A percentile compares a stretch with the other conserved stretches of the same genome.
phyloP scores from a whole-genome alignment of 1,284 basidiomycete genomes.

The Anthracocystis panici-leucophaei region DNA sequence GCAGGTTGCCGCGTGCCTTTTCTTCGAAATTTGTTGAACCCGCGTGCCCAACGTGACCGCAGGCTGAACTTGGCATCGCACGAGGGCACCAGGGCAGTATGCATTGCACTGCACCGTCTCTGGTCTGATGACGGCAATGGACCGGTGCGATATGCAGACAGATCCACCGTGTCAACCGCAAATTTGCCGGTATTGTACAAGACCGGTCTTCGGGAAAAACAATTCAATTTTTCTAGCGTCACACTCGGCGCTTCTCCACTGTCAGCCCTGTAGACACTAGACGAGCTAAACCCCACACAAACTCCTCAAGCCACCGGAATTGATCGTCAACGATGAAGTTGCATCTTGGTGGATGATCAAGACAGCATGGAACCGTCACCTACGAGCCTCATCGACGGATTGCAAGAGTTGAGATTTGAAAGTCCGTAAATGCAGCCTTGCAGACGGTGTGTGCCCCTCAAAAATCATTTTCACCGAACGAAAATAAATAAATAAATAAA shows the following conservation, averaged over 20 bases:
- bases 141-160: conserved; percentile 8
- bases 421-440: neutral
- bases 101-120: conserved; percentile 1
- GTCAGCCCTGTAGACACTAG: too few relatives aligned
- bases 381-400: too few relatives aligned
- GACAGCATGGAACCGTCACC: neutral
- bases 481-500: neutral
- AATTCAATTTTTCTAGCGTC: neutral
- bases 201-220: conserved; percentile 1
- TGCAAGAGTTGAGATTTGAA: neutral
- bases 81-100: conserved; percentile 9
- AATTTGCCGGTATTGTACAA: conserved; percentile 21
- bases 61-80: neutral
- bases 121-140: conserved; percentile 20
- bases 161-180: neutral
- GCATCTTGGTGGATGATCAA: too few relatives aligned
- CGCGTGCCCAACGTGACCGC: conserved; percentile 13
- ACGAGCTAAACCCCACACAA: too few relatives aligned
- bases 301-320: too few relatives aligned
- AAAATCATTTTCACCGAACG: neutral
- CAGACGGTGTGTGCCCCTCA: neutral
- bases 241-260: too few relatives aligned
- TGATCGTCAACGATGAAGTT: too few relatives aligned
- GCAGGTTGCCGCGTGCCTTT: conserved; percentile 21
- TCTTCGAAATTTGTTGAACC: neutral